Base-by-base conservation (phyloP, 805 yeast genomes). In the Ogataea trehalophila region DNA sequence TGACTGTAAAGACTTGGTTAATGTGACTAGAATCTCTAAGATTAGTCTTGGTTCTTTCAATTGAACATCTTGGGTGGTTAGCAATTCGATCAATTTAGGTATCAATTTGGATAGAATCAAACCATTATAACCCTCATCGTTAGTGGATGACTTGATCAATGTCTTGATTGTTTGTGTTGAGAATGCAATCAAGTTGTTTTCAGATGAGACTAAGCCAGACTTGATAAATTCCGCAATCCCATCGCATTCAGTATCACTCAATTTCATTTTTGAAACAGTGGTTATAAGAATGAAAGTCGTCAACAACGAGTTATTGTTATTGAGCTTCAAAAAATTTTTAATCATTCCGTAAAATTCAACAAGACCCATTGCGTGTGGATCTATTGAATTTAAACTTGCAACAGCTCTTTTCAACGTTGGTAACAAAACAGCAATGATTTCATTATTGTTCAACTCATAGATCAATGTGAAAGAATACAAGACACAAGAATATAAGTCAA, bases 401-500 rank as follows among this genome's bases (percentile, higher is more conserved):
- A 77, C 56, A 4, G 77, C 65, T 18, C 70, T 69, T 59, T 77
- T 81, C 57, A 81, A 66, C 6, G 77, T 64, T 1, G 81, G 79
- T 15, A 82, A 57, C 17, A 82, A 60, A 6, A 75, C 70, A 0
- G 88, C 80, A 14, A 79, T 70, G 8, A 80, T 58, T 55, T 68
- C 61, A 48, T 68, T 41, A 44, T 68, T 61, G 23, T 68, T 60
- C 39, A 70, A 68, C 56, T 78, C 76, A 58, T 76, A 78, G 43
- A 85, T 69, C 55, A 74, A 71, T 6, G 84, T 78, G 48, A 85
- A 76, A 6, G 85, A 74, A 56, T 75, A 83, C 22, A 91, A 65
- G 37, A 86, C 57, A 56, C 95, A 83, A 0, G 91, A 76, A 59
- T 79, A 80, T 29, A 92, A 67, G 61, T 92, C 98, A 13, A 71